These are phyloP conservation scores for Ophiostoma quercus DNA, from an alignment of 2,329 filamentous ascomycete species.

Conservation along the genomic window DNA sequence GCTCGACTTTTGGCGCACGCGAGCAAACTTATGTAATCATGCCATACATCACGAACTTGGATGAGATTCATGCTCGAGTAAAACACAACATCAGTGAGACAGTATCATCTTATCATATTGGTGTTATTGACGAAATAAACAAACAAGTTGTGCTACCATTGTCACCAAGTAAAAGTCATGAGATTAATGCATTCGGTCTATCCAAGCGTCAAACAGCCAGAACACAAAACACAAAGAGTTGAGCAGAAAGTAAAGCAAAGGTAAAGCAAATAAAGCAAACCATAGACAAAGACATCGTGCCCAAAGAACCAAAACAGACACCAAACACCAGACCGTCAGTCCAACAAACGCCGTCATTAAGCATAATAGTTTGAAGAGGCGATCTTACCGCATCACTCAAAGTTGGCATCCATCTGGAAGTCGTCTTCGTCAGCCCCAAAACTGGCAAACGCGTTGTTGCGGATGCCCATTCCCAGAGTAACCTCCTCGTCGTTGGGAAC, in stretches of 20 bases:
- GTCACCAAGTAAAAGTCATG: not conserved
- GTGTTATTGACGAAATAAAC: not conserved
- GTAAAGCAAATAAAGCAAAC: not conserved
- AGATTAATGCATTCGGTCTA: not conserved
- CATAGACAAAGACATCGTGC: not conserved
- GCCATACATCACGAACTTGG: not conserved
- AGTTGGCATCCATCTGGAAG: constrained; percentile 50
- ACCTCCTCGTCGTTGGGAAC: constrained; percentile 5
- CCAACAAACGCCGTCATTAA: constrained; percentile 16
- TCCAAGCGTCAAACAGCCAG: not conserved
- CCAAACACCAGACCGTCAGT: constrained; percentile 15
- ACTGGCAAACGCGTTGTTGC: constrained; percentile 34
- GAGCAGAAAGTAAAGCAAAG: not conserved
- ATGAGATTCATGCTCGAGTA: not conserved
- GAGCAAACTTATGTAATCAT: not conserved
- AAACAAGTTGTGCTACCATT: not conserved
- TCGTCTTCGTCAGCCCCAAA: constrained; percentile 44
- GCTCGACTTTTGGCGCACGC: not conserved
- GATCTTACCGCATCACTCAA: not conserved
- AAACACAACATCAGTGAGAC: not conserved
- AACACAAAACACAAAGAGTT: not conserved
- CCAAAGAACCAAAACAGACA: not conserved
- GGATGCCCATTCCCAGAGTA: constrained; percentile 13
- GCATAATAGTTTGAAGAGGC: not conserved
- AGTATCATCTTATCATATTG: not conserved